Base-by-base conservation (phyloP, 805 yeast species). In the Candida namnaoensis region DNA sequence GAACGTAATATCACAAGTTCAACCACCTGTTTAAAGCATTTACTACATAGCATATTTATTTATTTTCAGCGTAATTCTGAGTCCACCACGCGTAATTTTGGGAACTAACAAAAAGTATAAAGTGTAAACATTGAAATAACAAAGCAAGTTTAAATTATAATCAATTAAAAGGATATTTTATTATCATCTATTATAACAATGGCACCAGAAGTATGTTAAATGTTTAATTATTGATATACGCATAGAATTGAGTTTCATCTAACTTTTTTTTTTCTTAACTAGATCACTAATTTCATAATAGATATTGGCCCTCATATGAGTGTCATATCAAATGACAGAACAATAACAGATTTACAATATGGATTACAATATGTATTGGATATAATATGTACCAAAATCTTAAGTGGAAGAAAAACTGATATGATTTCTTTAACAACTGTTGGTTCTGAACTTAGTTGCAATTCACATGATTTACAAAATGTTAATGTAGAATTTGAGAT, bases 1-100 rank as follows among this genome's bases (percentile, higher is more conserved):
- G 39, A 74, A 74, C 43, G 75, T 77, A 3, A 48, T 80, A 36
- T 60, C 57, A 19, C 64, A 64, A 34, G 78, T 80, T 0, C 69
- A 67, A 15, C 73, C 78, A 1, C 85, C 85, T 5, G 47, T 73
- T 19, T 76, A 24, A 14, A 10, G 13, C 26, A 11, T 35, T 23
- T 23, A 24, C 19, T 8, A 28, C 30, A 19, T 19, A 19, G 19
- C 19, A 19, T 19, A 19, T 19, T 19, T 19, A 19, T 19, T 9
- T 11, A 3, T 27, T 27, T 11, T 4, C 30, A 11, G 34, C 15
- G 34, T 14, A 32, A 11, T 14, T 32, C 34, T 32, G 15, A 32
- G 15, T 9, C 30, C 8, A 27, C 30, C 8, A 27, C 30, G 30
- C 30, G 30, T 27, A 27, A 13, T 13, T n/a, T 14, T 13, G 15